A percentile compares a stretch with the other conserved stretches of the same genome.
Conservation (phyloP, 495 filamentous ascomycete genomes). For the Tuber aestivum region DNA sequence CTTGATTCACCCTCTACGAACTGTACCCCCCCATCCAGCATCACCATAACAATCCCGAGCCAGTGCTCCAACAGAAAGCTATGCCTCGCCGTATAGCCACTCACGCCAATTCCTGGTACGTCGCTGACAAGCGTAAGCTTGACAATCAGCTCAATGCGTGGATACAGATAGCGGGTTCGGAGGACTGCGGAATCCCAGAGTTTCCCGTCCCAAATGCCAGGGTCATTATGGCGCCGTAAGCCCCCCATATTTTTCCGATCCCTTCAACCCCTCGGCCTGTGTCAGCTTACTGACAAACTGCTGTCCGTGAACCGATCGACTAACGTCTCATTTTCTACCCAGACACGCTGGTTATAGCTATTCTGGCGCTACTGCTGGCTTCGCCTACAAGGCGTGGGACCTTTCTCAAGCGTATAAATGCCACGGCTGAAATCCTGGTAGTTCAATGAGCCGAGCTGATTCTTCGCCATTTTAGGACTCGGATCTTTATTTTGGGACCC, state of each 20-base stretch:
- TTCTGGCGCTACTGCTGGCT: constrained; percentile 87
- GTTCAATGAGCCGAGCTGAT: constrained; percentile 6
- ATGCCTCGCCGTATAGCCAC: constrained; percentile 63
- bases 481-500: constrained; percentile 88
- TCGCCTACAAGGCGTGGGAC: constrained; percentile 89
- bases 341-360: constrained; percentile 97
- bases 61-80: background rate
- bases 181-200: constrained; percentile 40
- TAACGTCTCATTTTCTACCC: background rate
- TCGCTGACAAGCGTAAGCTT: constrained; percentile 54
- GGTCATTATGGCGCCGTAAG: constrained; percentile 94
- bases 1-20: background rate
- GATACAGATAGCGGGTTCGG: constrained; percentile 57
- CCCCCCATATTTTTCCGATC: constrained; percentile 18
- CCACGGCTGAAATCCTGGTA: background rate
- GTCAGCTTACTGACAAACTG: background rate
- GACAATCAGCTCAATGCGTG: constrained; percentile 68
- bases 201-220: constrained; percentile 72
- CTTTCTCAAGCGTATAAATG: constrained; percentile 61
- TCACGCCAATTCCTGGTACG: constrained; percentile 81
- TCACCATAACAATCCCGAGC: background rate
- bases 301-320: background rate
- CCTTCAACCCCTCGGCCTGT: background rate
- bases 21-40: constrained; percentile 3
- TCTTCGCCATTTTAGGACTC: constrained; percentile 54